phyloP scores from a whole-genome alignment of 2,329 filamentous ascomycete genomes.

The Ophiocordyceps camponoti-floridani region DNA sequence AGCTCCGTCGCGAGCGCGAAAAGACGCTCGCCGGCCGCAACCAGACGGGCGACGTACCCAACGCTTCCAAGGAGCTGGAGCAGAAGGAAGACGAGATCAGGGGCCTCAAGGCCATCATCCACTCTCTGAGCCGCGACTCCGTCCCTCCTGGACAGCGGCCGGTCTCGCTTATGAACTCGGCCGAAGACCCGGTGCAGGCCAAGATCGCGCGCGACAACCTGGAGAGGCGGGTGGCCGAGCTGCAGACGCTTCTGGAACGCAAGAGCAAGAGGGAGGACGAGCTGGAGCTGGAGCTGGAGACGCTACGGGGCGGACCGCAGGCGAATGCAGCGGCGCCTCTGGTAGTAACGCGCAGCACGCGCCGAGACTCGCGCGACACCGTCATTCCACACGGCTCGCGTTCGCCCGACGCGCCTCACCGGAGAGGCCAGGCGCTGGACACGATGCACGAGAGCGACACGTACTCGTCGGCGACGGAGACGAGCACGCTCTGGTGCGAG shows the following conservation, averaged over 20 bases:
- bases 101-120: slow-evolving; percentile 93
- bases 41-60: slow-evolving; percentile 22
- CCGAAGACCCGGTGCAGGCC: slow-evolving; percentile 11
- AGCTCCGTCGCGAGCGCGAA: slow-evolving; percentile 75
- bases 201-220: slow-evolving; percentile 39
- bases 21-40: slow-evolving; percentile 35
- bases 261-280: slow-evolving; percentile 67
- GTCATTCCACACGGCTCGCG: slow-evolving; percentile 31
- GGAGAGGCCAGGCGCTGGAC: slow-evolving; percentile 39
- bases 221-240: slow-evolving; percentile 63
- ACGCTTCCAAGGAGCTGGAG: slow-evolving; percentile 58
- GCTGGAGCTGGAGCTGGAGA: slow-evolving; percentile 64
- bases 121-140: slow-evolving; percentile 72
- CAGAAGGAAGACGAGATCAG: slow-evolving; percentile 96
- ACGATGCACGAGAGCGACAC: slow-evolving; percentile 55
- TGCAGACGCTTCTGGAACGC: slow-evolving; percentile 53
- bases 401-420: slow-evolving; percentile 27
- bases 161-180: slow-evolving; percentile 14
- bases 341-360: slow-evolving; percentile 32
- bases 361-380: slow-evolving; percentile 49
- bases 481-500: slow-evolving; percentile 72
- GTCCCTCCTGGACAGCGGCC: slow-evolving; percentile 22
- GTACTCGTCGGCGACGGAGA: slow-evolving; percentile 54
- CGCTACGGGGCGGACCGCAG: slow-evolving; percentile 29
- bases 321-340: slow-evolving; percentile 6